Evolutionary conservation across 495 filamentous ascomycete species (phyloP).

Genomic region (Rusavskia elegans): DNA sequence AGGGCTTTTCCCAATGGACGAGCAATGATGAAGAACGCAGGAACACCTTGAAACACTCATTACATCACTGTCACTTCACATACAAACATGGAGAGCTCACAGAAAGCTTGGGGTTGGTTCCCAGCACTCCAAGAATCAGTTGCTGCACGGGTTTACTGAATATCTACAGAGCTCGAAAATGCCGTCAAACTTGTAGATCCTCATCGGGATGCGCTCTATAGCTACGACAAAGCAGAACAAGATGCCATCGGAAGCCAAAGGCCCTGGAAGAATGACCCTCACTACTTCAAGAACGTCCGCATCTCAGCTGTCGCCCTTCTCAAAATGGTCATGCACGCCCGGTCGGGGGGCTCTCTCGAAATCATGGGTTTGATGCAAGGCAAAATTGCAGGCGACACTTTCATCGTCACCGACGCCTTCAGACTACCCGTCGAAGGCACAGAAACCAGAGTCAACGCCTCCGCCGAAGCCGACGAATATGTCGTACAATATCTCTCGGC

Average conservation of each 20-base stretch:
- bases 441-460: conserved; percentile 92
- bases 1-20: not conserved
- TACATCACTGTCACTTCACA: not conserved
- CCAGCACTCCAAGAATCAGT: not conserved
- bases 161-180: conserved; percentile 68
- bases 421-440: conserved; percentile 93
- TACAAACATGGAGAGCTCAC: conserved; percentile 33
- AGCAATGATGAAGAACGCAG: too few species aligned
- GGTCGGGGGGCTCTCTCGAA: conserved; percentile 79
- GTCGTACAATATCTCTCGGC: conserved; percentile 71
- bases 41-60: too few species aligned
- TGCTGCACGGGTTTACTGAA: conserved; percentile 9
- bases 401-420: conserved; percentile 91
- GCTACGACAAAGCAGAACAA: conserved; percentile 52
- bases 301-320: conserved; percentile 87
- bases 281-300: conserved; percentile 85
- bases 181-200: conserved; percentile 68
- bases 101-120: conserved; percentile 43
- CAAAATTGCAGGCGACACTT: conserved; percentile 64
- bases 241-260: conserved; percentile 36
- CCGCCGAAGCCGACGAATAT: conserved; percentile 91
- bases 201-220: conserved; percentile 78
- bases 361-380: conserved; percentile 99
- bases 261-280: conserved; percentile 69
- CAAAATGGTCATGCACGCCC: conserved; percentile 99